Evolutionary conservation across 2,329 filamentous ascomycete species (phyloP).

Genomic region (Shiraia bambusicola): DNA sequence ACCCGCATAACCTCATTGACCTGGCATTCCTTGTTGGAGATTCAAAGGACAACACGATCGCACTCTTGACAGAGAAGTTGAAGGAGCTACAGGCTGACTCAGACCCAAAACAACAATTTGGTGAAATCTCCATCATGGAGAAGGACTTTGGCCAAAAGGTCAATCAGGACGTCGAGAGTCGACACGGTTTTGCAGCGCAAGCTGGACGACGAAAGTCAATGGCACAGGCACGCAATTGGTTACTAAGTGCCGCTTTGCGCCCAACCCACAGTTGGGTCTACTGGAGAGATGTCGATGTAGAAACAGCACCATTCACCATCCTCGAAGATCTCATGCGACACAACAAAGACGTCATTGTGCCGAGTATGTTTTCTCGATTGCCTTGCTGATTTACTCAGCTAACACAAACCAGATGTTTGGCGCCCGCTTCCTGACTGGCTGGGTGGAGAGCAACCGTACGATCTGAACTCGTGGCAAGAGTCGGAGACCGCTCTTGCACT

Average conservation of each 20-base stretch:
- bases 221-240: conserved; percentile 97
- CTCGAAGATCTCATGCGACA: conserved; percentile 97
- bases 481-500: conserved; percentile 93
- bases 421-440: conserved; percentile 98
- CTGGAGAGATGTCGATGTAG: conserved; percentile 97
- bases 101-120: conserved; percentile 80
- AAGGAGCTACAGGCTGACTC: conserved; percentile 76
- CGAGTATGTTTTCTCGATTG: conserved; percentile 65
- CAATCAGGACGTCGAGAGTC: conserved; percentile 94
- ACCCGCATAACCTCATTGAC: conserved; percentile 94
- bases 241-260: conserved; percentile 86
- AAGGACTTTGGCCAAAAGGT: conserved; percentile 99
- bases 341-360: conserved; percentile 98
- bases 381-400: conserved; percentile 7
- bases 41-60: conserved; percentile 87
- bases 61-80: conserved; percentile 72
- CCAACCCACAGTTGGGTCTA: conserved; percentile 99
- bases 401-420: conserved; percentile 69
- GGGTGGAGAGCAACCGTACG: conserved; percentile 96
- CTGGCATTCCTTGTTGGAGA: conserved; percentile 96
- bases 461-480: conserved; percentile 98
- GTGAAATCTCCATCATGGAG: conserved; percentile 95
- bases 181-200: conserved; percentile 95
- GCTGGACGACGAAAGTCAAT: conserved; percentile 92
- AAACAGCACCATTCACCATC: conserved; percentile 95